Base-by-base conservation (phyloP, 1,284 basidiomycete species). In the Trichosporon coremiiforme region DNA sequence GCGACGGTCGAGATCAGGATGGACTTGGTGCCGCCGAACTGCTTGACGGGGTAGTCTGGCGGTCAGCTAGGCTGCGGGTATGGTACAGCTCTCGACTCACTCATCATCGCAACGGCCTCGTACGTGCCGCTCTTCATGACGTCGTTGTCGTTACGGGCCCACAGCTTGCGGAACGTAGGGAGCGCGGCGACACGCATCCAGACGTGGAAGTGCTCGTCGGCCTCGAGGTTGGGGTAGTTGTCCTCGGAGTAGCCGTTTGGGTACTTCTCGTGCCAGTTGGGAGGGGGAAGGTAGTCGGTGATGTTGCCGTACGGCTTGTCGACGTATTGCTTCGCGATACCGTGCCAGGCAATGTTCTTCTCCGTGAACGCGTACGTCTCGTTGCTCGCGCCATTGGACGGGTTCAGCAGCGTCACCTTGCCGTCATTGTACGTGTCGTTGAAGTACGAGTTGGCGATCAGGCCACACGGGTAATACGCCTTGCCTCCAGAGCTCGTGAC, bases 141-240 rank as follows among this genome's bases (percentile, higher is more conserved):
- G 36, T 90, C 86, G 35, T 88, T 82, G 79, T 98, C 96, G 82
- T 98, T 98, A 71, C 97, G 87, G 33, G 90, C 94, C 82, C 92
- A 98, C 22, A 98, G 85, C 84, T 98, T 98, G 57, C 94, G 90
- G 85, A 99, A 99, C 0, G 95, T 98, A 0, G 97, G 96, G 68
- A 99, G 85, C 25, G 95, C 96, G 0, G 97, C 94, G 1, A 94
- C 96, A 71, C 96, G 89, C 97, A 99, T 99, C 97, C 97, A 99
- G 76, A 98, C 95, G 84, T 98, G 95, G 86, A 99, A 98, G 80
- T 95, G 95, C 83, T 99, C 93, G 80, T 99, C 89, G 1, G 83
- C 78, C 66, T 86, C 85, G 38, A 98, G 86, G 79, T 98, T 86
- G 12, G 94, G 95, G 41, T 92, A 88, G 69, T 86, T 89, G 9